Conservation (phyloP, 192 early-diverging fungal species). For the Linnemannia elongata region DNA sequence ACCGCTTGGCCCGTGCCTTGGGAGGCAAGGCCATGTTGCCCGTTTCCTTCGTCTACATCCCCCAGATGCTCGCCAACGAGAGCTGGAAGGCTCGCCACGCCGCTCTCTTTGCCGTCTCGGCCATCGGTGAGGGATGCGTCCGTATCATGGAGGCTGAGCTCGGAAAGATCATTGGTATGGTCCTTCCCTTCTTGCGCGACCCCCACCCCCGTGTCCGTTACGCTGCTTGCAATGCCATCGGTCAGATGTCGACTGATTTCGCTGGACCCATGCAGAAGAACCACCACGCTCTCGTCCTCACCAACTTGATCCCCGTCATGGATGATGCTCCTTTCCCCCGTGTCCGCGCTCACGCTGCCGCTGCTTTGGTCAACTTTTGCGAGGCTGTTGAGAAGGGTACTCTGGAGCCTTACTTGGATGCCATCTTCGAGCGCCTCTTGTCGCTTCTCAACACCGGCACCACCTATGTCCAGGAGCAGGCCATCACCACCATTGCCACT, state of each 20-base stretch:
- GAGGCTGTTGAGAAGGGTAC: constrained; percentile 88
- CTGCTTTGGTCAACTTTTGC: constrained; percentile 98
- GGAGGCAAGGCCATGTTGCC: constrained; percentile 94
- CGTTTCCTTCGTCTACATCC: constrained; percentile 89
- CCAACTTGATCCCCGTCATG: constrained; percentile 89
- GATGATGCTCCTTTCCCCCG: constrained; percentile 79
- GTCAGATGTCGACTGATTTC: constrained; percentile 99
- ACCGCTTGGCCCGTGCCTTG: constrained; percentile 88
- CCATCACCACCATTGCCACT: constrained; percentile 97
- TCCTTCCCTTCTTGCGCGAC: constrained; percentile 87
- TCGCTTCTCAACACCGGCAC: constrained; percentile 85
- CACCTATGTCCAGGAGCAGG: constrained; percentile 98
- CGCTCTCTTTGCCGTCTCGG: constrained; percentile 93
- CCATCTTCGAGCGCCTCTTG: constrained; percentile 89
- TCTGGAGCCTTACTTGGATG: constrained; percentile 91
- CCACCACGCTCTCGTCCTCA: constrained; percentile 78
- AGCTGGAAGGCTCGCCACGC: constrained; percentile 95
- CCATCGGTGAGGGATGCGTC: constrained; percentile 97
- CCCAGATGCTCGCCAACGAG: constrained; percentile 84
- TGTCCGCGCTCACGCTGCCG: constrained; percentile 96
- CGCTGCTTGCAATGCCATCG: constrained; percentile 95
- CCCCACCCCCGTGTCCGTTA: constrained; percentile 95
- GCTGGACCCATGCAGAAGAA: constrained; percentile 81
- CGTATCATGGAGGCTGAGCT: constrained; percentile 95
- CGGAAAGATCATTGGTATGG: constrained; percentile 82